Evolutionary conservation across 139 green algal species (phyloP), one percentile per base, ranked within the genome.

Genomic region (Cymbomonas tetramitiformis): DNA sequence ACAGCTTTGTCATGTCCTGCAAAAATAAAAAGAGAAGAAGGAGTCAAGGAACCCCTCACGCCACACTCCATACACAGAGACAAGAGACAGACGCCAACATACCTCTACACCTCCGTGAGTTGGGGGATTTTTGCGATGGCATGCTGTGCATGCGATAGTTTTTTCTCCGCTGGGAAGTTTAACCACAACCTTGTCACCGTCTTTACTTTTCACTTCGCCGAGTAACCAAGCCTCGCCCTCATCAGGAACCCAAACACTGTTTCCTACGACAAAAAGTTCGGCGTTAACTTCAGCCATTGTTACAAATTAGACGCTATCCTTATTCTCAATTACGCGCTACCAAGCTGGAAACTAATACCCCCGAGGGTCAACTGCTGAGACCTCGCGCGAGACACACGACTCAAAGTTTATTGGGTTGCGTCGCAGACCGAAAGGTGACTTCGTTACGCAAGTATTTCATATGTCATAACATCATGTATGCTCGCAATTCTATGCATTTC

Each of bases 1-100:
- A 79, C 36, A 99, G 75, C 29, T 80, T 86, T 0, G 88, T 98
- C 92, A 99, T 99, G 77, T 99, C 73, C 48, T 80, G 64, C 29
- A 72, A 49, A 12, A 3, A 24, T 6, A 23, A 18, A 19, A 5
- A 30, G 9, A 46, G 41, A 1, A 23, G 40, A n/a, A 47, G 23
- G 28, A 4, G n/a, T 30, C 29, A 1, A 38, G 34, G 44, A 23
- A 31, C 8, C 24, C 24, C 18, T 31, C 18, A 23, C 34, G 18
- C 3, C 18, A 24, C 18, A 51, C 47, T 34, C 9, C 12, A 15
- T 23, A 24, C 51, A 19, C 19, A 18, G 2, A 25, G 21, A 18
- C 58, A 25, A 58, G 7, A 19, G 19, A 12, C 25, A 4, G 18
- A 21, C 5, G 10, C 7, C 38, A 18, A 36, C 38, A 38, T 33